These are phyloP conservation scores for Alternaria sp. DNA, from an alignment of 2,329 filamentous ascomycete species.

Conservation along the genomic window DNA sequence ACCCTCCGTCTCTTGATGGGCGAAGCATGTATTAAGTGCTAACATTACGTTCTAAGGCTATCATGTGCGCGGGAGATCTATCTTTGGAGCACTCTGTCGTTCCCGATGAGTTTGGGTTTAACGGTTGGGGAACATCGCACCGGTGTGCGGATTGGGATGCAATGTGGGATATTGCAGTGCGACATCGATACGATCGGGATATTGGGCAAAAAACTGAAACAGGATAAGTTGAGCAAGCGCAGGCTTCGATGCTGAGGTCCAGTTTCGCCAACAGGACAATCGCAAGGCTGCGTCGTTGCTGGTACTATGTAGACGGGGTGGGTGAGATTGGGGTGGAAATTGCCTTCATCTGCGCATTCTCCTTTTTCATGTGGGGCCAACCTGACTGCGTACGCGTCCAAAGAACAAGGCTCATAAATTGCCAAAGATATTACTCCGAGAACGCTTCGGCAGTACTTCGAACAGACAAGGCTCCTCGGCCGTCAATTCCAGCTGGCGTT, in stretches of 20 bases:
- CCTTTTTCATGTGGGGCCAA: not conserved
- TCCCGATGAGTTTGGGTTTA: slow-evolving; percentile 10
- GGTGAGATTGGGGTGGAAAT: slow-evolving; percentile 2
- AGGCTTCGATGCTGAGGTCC: not conserved
- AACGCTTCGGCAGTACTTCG: slow-evolving; percentile 1
- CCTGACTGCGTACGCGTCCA: not conserved
- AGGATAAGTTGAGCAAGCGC: not conserved
- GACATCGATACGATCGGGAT: slow-evolving; percentile 5
- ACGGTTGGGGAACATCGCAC: slow-evolving; percentile 16
- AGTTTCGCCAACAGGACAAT: not conserved
- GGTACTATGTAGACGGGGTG: not conserved
- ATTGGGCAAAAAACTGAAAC: not conserved
- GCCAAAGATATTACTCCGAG: not conserved
- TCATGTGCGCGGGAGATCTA: slow-evolving; percentile 15
- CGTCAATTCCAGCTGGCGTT: not conserved
- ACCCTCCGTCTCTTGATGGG: not conserved
- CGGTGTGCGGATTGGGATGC: slow-evolving; percentile 12
- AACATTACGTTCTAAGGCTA: slow-evolving; percentile 1
- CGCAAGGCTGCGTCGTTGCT: not conserved
- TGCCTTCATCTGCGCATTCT: slow-evolving; percentile 1
- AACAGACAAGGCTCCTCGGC: slow-evolving; percentile 5
- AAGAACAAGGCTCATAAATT: not conserved
- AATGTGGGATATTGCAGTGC: slow-evolving; percentile 12
- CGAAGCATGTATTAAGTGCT: not conserved
- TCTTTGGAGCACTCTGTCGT: slow-evolving; percentile 16